Evolutionary conservation across 345 rosid genomes (phyloP).

Genomic region (Brassica carinata): DNA sequence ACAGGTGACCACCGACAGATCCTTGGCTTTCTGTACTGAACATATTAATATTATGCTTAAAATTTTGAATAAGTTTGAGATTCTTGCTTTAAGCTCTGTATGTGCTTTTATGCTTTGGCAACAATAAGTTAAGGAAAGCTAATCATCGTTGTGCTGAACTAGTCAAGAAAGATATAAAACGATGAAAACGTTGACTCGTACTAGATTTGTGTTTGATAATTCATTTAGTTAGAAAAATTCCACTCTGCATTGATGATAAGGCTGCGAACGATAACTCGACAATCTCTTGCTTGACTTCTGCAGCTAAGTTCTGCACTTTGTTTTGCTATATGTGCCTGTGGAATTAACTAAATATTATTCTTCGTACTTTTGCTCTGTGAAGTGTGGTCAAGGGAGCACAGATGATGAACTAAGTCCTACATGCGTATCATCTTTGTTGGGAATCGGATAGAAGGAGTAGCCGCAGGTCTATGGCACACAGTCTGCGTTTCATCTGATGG

Average conservation of each 20-base stretch:
- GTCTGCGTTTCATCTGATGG: slow-evolving; percentile 86
- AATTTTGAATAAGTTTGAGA: slow-evolving; percentile 12
- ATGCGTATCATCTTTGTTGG: slow-evolving; percentile 86
- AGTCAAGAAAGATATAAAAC: background rate
- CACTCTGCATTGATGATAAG: slow-evolving; percentile 51
- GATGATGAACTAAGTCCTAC: slow-evolving; percentile 89
- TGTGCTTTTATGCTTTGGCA: background rate
- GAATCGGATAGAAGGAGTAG: slow-evolving; percentile 72
- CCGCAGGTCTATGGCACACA: slow-evolving; percentile 98
- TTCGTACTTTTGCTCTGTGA: background rate
- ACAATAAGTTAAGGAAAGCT: slow-evolving; percentile 2
- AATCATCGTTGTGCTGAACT: slow-evolving; percentile 18
- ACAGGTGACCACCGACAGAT: slow-evolving; percentile 65
- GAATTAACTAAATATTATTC: background rate
- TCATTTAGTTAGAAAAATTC: background rate
- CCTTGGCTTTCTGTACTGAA: slow-evolving; percentile 7
- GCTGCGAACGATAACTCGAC: slow-evolving; percentile 43
- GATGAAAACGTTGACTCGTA: background rate
- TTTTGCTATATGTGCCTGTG: background rate
- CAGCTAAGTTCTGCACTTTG: background rate
- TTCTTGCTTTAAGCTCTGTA: background rate
- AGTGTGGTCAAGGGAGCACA: slow-evolving; percentile 99
- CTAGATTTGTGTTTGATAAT: background rate
- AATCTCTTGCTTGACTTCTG: background rate
- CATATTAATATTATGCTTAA: slow-evolving; percentile 6